Percentiles rank a stretch among this genome's conserved stretches.
Evolutionary conservation across 345 rosid genomes (phyloP).

Genomic region (Carallia pectinifolia): DNA sequence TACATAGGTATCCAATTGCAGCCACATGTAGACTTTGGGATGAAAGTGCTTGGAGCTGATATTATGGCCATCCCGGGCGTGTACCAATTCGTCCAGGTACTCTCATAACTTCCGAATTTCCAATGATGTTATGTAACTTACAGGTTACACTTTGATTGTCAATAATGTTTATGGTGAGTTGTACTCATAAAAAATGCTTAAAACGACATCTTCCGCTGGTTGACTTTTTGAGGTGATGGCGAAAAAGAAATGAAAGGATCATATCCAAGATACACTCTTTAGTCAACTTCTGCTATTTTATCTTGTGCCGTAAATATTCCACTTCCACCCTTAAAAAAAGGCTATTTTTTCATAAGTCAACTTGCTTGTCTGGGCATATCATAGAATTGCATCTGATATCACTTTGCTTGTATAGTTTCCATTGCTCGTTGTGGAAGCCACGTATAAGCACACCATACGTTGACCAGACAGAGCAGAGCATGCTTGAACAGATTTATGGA

Average conservation of each 20-base stretch:
- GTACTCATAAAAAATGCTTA: not conserved
- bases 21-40: conserved; percentile 52
- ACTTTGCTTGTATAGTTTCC: not conserved
- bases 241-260: conserved; percentile 11
- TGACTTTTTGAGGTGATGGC: conserved; percentile 16
- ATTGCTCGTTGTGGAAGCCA: too few species aligned
- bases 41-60: conserved; percentile 46
- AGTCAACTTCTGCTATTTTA: conserved; percentile 8
- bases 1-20: conserved; percentile 14
- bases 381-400: not conserved
- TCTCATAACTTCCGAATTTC: not conserved
- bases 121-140: not conserved
- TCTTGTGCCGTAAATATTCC: not conserved
- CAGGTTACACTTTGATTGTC: not conserved
- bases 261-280: not conserved
- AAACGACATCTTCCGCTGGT: conserved; percentile 6
- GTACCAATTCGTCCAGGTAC: conserved; percentile 47
- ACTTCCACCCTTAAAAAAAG: not conserved
- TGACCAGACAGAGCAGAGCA: too few species aligned
- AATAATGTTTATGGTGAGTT: not conserved
- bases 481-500: too few species aligned
- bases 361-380: not conserved
- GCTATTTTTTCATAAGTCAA: not conserved
- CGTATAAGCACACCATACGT: too few species aligned
- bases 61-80: conserved; percentile 52